A percentile compares a stretch with the other conserved stretches of the same genome.
Conservation (phyloP, 1,284 basidiomycete genomes). For the Cutaneotrichosporon cutaneum region DNA sequence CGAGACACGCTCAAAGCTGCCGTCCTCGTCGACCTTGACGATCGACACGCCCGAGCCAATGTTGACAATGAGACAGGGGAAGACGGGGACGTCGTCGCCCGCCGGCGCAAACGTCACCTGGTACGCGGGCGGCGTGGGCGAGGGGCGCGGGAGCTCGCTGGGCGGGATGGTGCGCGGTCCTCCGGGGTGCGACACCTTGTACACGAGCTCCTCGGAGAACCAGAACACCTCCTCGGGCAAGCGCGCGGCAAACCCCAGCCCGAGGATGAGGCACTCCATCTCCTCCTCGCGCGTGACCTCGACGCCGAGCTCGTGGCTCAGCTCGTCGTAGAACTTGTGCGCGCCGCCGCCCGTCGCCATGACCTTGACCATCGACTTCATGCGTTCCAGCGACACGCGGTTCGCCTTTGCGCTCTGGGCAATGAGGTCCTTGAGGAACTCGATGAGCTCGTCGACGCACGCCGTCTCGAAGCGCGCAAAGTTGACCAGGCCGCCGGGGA, state of each 20-base stretch:
- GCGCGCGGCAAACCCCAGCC: slow-evolving; percentile 89
- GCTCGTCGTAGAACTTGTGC: slow-evolving; percentile 85
- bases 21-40: slow-evolving; percentile 68
- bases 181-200: slow-evolving; percentile 69
- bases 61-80: slow-evolving; percentile 96
- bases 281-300: slow-evolving; percentile 91
- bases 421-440: slow-evolving; percentile 86
- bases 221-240: slow-evolving; percentile 98
- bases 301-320: slow-evolving; percentile 72
- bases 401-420: slow-evolving; percentile 83
- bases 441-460: slow-evolving; percentile 79
- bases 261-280: slow-evolving; percentile 98
- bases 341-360: slow-evolving; percentile 98
- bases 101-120: slow-evolving; percentile 74
- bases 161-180: slow-evolving; percentile 30
- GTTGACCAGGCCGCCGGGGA: slow-evolving; percentile 95
- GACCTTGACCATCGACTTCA: slow-evolving; percentile 91
- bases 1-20: slow-evolving; percentile 91
- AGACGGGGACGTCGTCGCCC: slow-evolving; percentile 66
- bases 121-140: slow-evolving; percentile 86
- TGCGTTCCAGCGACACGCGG: slow-evolving; percentile 80
- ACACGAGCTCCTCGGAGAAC: slow-evolving; percentile 96
- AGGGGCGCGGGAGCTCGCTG: slow-evolving; percentile 73
- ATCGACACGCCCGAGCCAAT: slow-evolving; percentile 46
- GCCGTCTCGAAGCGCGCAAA: slow-evolving; percentile 97